A percentile compares a stretch with the other conserved stretches of the same genome.
Conservation (phyloP, 805 yeast species). For the Saturnispora serradocipensis region DNA sequence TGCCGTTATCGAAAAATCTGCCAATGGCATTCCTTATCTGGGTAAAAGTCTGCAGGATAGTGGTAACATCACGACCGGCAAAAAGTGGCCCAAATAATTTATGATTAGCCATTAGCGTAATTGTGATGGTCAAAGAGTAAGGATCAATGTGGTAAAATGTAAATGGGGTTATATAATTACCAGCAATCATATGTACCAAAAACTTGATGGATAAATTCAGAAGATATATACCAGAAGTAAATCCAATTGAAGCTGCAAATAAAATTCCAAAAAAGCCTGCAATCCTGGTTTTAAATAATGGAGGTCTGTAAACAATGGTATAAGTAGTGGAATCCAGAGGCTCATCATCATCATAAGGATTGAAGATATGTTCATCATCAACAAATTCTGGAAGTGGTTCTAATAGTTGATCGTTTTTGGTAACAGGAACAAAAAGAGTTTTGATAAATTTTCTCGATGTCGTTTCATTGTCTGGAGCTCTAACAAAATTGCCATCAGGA, state of each 20-base stretch:
- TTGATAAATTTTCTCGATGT: slow-evolving; percentile 56
- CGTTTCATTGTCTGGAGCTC: slow-evolving; percentile 83
- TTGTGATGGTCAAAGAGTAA: slow-evolving; percentile 6
- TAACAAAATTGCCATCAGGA: slow-evolving; percentile 71
- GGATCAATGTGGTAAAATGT: slow-evolving; percentile 9
- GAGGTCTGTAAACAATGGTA: slow-evolving; percentile 81
- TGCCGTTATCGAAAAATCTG: neutral
- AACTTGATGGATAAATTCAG: slow-evolving; percentile 16
- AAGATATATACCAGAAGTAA: slow-evolving; percentile 20
- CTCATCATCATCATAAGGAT: slow-evolving; percentile 30
- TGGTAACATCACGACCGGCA: neutral
- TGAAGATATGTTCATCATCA: slow-evolving; percentile 21
- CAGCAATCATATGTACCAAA: neutral
- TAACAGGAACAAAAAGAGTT: slow-evolving; percentile 71
- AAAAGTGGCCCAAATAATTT: neutral
- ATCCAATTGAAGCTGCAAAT: slow-evolving; percentile 37
- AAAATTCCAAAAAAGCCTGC: slow-evolving; percentile 34
- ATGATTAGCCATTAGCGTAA: neutral
- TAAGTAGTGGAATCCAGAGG: slow-evolving; percentile 34
- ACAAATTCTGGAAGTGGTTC: slow-evolving; percentile 29
- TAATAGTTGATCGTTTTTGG: slow-evolving; percentile 62
- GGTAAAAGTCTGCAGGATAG: neutral
- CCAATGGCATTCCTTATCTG: neutral
- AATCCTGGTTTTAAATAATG: slow-evolving; percentile 55
- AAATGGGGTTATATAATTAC: neutral